Percentiles rank a stretch among this genome's conserved stretches.
These are phyloP conservation scores for Monosporascus cannonballus DNA, from an alignment of 2,329 filamentous ascomycete species.

Conservation along the genomic window DNA sequence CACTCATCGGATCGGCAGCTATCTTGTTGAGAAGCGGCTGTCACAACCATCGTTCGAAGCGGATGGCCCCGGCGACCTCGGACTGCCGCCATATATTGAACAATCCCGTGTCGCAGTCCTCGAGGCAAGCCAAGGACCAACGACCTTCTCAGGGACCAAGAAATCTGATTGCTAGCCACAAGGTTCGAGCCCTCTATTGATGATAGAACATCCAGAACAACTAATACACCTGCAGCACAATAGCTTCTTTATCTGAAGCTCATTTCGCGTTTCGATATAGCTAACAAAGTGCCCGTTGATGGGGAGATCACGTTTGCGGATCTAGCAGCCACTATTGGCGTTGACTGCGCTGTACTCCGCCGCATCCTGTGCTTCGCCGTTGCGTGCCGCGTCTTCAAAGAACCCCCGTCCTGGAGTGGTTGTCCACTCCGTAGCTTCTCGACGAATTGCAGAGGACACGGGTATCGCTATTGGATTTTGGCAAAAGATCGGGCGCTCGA, in stretches of 20 bases:
- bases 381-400: slow-evolving; percentile 1
- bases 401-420: slow-evolving; percentile 3
- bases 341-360: background rate
- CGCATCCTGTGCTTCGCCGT: slow-evolving; percentile 2
- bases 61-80: slow-evolving; percentile 3
- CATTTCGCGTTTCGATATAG: slow-evolving; percentile 3
- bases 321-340: slow-evolving; percentile 1
- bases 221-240: slow-evolving; percentile 3
- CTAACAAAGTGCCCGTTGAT: slow-evolving; percentile 1
- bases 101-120: slow-evolving; percentile 1
- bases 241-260: slow-evolving; percentile 1
- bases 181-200: background rate
- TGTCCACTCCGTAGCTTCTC: slow-evolving; percentile 2
- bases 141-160: slow-evolving; percentile 6
- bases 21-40: slow-evolving; percentile 3
- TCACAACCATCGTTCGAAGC: slow-evolving; percentile 7
- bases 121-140: slow-evolving; percentile 7
- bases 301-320: slow-evolving; percentile 3
- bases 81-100: slow-evolving; percentile 6
- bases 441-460: too few species aligned
- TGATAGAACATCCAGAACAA: background rate
- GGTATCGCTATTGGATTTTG: too few species aligned
- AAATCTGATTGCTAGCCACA: slow-evolving; percentile 4
- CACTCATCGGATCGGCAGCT: slow-evolving; percentile 7
- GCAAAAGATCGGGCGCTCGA: too few species aligned